Evolutionary conservation across 2,329 filamentous ascomycete genomes (phyloP).

Genomic region (Colletotrichum musicola): DNA sequence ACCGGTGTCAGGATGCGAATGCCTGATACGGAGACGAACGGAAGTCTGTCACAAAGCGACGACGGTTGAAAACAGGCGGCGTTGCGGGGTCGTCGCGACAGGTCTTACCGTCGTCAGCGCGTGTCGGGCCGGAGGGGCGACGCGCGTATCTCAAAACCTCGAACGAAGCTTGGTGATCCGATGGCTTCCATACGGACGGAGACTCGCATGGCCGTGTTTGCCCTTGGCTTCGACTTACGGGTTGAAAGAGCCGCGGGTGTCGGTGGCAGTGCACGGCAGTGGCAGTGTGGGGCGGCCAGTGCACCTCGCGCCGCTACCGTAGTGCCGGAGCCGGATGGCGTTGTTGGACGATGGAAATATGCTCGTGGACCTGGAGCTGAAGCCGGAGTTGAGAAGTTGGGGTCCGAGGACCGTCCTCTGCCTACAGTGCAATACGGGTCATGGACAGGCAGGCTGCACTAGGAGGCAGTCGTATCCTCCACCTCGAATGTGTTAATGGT

Average conservation of each 20-base stretch:
- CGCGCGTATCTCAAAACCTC: background rate
- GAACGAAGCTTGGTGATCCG: background rate
- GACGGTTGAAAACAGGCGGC: slow-evolving; percentile 19
- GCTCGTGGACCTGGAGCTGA: background rate
- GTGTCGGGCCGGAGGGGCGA: background rate
- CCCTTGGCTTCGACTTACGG: background rate
- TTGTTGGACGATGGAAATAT: background rate
- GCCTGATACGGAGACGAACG: background rate
- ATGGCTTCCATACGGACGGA: slow-evolving; percentile 2
- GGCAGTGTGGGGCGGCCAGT: slow-evolving; percentile 19
- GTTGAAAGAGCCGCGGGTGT: background rate
- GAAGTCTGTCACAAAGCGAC: background rate
- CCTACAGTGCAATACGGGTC: no score
- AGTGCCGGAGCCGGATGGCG: slow-evolving; percentile 22
- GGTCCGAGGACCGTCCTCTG: background rate
- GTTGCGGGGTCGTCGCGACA: background rate
- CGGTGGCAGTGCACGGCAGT: background rate
- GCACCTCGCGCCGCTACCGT: slow-evolving; percentile 16
- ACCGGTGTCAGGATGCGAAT: slow-evolving; percentile 3
- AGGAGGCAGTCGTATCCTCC: no score
- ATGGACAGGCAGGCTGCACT: no score
- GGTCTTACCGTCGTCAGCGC: background rate
- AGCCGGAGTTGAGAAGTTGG: background rate
- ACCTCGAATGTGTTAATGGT: background rate
- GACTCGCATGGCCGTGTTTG: slow-evolving; percentile 2